Base-by-base conservation (phyloP, 768 basidiomycete species). In the Suillus weaverae region DNA sequence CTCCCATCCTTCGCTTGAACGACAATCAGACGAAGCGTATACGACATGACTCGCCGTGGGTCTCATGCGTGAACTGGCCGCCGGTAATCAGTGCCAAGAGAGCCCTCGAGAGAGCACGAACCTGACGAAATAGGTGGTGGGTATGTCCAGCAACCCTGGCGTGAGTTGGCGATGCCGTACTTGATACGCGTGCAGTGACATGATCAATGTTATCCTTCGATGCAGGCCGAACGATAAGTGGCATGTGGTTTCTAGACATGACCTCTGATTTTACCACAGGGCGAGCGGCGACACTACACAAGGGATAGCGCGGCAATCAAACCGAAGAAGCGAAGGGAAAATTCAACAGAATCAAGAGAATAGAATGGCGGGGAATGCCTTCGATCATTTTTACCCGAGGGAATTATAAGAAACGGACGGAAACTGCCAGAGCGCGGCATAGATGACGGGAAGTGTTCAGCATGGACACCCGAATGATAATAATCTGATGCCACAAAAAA, bases 201-300 rank as follows among this genome's bases (percentile, higher is more conserved):
- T 61, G 38, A 62, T 64, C 62, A 54, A 60, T 63, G 55, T 57
- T 44, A 53, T 46, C 43, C 66, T 35, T 60, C 55, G 66, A 69
- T 35, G 75, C 67, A 22, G 75, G 78, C 39, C 79, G 79, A 67
- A 86, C 76, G 66, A 81, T 78, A 67, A 89, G 76, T 60, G 87
- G 87, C 84, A 87, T 85, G 75, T 84, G 86, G 75, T 85, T 86
- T 59, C 86, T 85, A 62, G 81, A 71, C 60, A 79, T 74, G n/a
- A 82, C 79, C 67, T 81, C 79, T 46, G 84, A 85, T 71, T 83
- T 85, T 63, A 87, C 84, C 70, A 85, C 82, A 30, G 86, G 86
- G 63, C 84, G 83, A 62, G 83, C 85, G 30, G 85, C 83, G 64
- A 86, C 79, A 70, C 84, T 84, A 71, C 32, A 67, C 43, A 39